These are phyloP conservation scores for Fusarium chaquense DNA, from an alignment of 2,329 filamentous ascomycete genomes.

Conservation along the genomic window DNA sequence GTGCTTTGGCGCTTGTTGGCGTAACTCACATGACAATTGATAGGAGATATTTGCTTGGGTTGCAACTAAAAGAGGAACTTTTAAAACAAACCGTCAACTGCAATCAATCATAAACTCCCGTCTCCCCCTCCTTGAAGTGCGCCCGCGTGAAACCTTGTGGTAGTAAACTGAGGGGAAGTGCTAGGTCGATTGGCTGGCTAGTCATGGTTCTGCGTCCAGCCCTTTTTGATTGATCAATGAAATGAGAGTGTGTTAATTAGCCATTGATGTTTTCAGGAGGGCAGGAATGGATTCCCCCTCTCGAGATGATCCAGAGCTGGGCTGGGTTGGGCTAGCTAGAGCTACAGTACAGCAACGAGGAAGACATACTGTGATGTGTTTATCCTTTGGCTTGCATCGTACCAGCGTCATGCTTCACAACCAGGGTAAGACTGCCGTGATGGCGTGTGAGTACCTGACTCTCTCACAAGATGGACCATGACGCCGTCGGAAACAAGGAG, in stretches of 20 bases:
- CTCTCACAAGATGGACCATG: slow-evolving; percentile 20
- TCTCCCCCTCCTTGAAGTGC: slow-evolving; percentile 10
- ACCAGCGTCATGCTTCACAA: slow-evolving; percentile 42
- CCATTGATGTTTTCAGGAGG: slow-evolving; percentile 22
- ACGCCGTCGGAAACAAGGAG: slow-evolving; percentile 32
- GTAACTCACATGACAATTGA: slow-evolving; percentile 45
- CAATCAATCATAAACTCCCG: slow-evolving; percentile 23
- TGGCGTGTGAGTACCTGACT: slow-evolving; percentile 32
- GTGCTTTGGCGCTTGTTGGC: slow-evolving; percentile 40
- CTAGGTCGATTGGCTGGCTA: slow-evolving; percentile 35
- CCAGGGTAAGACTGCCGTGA: slow-evolving; percentile 38
- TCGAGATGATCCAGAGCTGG: neutral
- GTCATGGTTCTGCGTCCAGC: slow-evolving; percentile 2
- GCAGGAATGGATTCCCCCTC: slow-evolving; percentile 3
- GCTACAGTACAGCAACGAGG: neutral
- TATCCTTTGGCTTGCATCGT: slow-evolving; percentile 33
- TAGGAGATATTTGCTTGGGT: slow-evolving; percentile 1
- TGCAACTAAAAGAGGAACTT: slow-evolving; percentile 11
- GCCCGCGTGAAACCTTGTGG: slow-evolving; percentile 47
- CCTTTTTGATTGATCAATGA: slow-evolving; percentile 4
- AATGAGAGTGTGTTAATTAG: slow-evolving; percentile 32
- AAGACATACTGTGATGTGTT: neutral
- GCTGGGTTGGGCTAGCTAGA: neutral
- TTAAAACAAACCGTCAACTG: slow-evolving; percentile 13
- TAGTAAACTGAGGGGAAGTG: slow-evolving; percentile 42